Evolutionary conservation across 805 yeast genomes (phyloP).

Genomic region (Yarrowia sp.): DNA sequence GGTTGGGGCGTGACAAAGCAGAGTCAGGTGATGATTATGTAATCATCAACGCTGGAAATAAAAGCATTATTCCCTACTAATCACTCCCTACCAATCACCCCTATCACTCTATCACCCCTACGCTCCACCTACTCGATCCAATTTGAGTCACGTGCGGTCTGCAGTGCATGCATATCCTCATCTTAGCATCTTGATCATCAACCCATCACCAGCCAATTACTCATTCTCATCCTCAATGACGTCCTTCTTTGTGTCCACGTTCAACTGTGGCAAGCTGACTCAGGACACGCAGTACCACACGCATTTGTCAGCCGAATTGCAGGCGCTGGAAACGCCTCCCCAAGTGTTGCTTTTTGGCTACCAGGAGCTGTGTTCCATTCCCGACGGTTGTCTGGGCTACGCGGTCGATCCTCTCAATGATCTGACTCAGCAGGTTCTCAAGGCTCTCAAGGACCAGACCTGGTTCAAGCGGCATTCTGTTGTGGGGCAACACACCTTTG

Average conservation of each 20-base stretch:
- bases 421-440: constrained; percentile 32
- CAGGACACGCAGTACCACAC: constrained; percentile 27
- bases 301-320: constrained; percentile 26
- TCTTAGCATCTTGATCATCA: not conserved
- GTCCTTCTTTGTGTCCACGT: constrained; percentile 31
- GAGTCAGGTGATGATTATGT: no score
- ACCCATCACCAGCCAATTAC: no score
- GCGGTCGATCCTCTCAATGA: constrained; percentile 32
- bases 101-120: no score
- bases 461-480: not conserved
- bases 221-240: not conserved
- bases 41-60: no score
- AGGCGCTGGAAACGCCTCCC: constrained; percentile 7
- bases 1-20: no score
- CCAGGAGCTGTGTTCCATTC: constrained; percentile 40
- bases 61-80: no score
- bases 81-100: no score
- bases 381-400: constrained; percentile 35
- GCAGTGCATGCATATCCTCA: no score
- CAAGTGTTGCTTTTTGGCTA: constrained; percentile 37
- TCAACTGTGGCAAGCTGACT: constrained; percentile 34
- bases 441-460: constrained; percentile 31
- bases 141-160: no score
- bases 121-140: no score
- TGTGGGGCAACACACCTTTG: not conserved